Evolutionary conservation across 768 basidiomycete species (phyloP).

Genomic region (Calocybe cyanea): DNA sequence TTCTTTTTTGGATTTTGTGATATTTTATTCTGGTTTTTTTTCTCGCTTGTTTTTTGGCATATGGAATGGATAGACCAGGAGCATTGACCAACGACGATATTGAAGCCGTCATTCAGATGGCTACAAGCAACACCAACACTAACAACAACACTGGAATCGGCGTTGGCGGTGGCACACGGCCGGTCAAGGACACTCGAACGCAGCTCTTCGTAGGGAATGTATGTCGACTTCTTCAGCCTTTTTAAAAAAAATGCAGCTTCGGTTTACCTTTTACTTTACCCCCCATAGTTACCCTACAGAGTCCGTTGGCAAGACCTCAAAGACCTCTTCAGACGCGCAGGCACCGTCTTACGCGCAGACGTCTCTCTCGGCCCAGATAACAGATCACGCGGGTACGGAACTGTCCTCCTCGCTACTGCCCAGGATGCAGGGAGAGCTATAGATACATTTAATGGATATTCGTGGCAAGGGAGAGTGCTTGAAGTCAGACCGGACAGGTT

Average conservation of each 20-base stretch:
- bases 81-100: conserved; percentile 77
- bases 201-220: conserved; percentile 98
- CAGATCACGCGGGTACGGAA: conserved; percentile 90
- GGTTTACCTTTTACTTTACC: conserved; percentile 2
- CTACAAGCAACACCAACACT: conserved; percentile 63
- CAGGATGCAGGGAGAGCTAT: conserved; percentile 94
- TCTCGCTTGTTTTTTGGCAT: no score
- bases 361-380: conserved; percentile 84
- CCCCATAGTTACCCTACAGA: conserved; percentile 80
- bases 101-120: conserved; percentile 87
- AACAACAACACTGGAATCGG: conserved; percentile 15
- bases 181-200: conserved; percentile 80
- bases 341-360: conserved; percentile 80
- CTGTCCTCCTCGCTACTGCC: conserved; percentile 89
- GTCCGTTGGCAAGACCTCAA: conserved; percentile 99
- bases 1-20: conserved; percentile 2
- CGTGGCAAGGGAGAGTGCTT: conserved; percentile 91
- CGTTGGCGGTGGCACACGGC: conserved; percentile 40
- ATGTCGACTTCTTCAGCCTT: conserved; percentile 20
- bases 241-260: conserved; percentile 16
- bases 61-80: no score
- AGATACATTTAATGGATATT: conserved; percentile 94
- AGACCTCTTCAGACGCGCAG: conserved; percentile 93
- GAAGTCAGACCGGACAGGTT: conserved; percentile 91
- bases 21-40: no score